Conservation (phyloP, 2,329 filamentous ascomycete species). For the Orbilia blumenaviensis region DNA sequence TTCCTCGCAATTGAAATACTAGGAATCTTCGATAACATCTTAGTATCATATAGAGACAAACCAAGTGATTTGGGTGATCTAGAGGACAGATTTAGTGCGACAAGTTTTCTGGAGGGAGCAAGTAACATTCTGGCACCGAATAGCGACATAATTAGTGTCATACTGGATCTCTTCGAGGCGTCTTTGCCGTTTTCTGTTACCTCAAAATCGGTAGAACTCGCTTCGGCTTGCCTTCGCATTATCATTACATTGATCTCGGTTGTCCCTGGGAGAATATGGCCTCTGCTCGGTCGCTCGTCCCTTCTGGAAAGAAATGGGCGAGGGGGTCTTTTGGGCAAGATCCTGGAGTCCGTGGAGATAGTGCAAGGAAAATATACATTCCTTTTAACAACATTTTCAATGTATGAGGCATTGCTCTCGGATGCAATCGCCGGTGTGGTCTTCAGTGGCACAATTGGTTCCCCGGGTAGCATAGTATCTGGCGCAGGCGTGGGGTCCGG, state of each 20-base stretch:
- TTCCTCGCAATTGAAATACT: constrained; percentile 57
- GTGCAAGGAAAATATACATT: constrained; percentile 79
- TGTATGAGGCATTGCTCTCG: constrained; percentile 79
- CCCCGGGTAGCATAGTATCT: constrained; percentile 64
- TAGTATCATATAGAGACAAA: constrained; percentile 39
- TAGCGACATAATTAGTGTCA: constrained; percentile 78
- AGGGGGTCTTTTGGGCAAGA: constrained; percentile 77
- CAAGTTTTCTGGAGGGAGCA: constrained; percentile 67
- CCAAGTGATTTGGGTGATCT: constrained; percentile 56
- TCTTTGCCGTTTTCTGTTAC: constrained; percentile 64
- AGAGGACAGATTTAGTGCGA: constrained; percentile 39
- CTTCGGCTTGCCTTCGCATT: constrained; percentile 82
- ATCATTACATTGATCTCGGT: constrained; percentile 74
- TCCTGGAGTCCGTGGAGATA: constrained; percentile 84
- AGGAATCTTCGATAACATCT: constrained; percentile 54
- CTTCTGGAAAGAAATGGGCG: constrained; percentile 80
- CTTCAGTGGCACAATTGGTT: constrained; percentile 71
- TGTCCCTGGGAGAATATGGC: constrained; percentile 88
- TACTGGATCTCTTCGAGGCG: constrained; percentile 83
- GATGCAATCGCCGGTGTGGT: constrained; percentile 73
- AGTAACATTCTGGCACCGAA: constrained; percentile 68
- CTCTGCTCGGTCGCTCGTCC: constrained; percentile 81
- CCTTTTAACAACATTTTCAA: constrained; percentile 74
- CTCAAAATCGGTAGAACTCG: constrained; percentile 72
- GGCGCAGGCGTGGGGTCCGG: constrained; percentile 60